Evolutionary conservation across 1,284 basidiomycete genomes (phyloP), one percentile per base, ranked within the genome.

Genomic region (Neonothopanus nambi): DNA sequence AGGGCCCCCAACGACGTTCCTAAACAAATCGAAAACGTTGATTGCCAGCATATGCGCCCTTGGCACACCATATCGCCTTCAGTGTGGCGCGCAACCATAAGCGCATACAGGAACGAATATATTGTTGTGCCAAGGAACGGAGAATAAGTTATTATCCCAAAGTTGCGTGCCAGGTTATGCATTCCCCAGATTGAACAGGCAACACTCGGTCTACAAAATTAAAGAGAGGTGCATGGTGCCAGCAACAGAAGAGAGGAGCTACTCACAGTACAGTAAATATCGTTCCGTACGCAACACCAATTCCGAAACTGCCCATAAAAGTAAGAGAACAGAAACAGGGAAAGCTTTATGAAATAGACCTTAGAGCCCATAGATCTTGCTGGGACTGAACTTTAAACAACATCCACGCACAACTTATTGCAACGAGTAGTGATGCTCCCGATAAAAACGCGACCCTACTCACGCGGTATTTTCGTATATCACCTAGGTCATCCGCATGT

Each of bases 51-150:
- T 24, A 66, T 56, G 7, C 69, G 63, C 4, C 89, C 88, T 36
- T 65, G 63, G 60, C 89, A 91, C 3, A 81, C 70, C 6, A 65
- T 69, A 28, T 65, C 71, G 12, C 71, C 65, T 2, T 61, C 42
- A 7, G 76, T 71, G 57, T 82, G 77, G 3, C 73, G 67, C 2
- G 76, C 79, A 2, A 85, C 76, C 43, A 88, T 65, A 59, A 84
- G 82, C 8, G 89, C 88, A 57, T 89, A 91, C 0, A 91, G 64
- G 64, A 87, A 89, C 4, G 89, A 89, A 63, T 89, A 91, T 1
- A 81, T 39, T 1, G 87, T 81, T 0, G 87, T 89, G 8, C 88
- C 89, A 23, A 83, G 65, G 67, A 91, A 87, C 6, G 87, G 84
- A 0, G 87, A 82, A 58, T 88, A 89, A 39, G 84, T 81, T 53